These are phyloP conservation scores for Cyphellophora attinorum DNA, from an alignment of 2,329 filamentous ascomycete species.

Conservation along the genomic window DNA sequence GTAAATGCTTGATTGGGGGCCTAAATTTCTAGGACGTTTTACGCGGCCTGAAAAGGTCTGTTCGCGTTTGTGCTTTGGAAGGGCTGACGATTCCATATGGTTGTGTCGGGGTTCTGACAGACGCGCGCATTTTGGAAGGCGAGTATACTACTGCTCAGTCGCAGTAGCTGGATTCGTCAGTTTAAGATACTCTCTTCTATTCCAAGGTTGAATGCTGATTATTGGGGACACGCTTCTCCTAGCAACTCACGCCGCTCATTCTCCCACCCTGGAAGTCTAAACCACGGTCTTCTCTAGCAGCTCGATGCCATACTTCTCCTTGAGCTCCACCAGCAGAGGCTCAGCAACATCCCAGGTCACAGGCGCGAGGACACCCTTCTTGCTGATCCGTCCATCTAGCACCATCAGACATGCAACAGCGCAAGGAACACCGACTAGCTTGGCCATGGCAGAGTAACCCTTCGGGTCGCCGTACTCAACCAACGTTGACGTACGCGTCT, in stretches of 20 bases:
- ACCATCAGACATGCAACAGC: conserved; percentile 70
- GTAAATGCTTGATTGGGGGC: no score
- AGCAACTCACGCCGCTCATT: background rate
- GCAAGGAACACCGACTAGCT: conserved; percentile 67
- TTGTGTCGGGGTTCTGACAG: no score
- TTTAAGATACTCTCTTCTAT: no score
- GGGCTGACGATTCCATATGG: no score
- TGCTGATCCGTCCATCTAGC: conserved; percentile 60
- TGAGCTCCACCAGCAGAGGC: conserved; percentile 67
- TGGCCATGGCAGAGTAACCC: conserved; percentile 77
- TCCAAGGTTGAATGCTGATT: no score
- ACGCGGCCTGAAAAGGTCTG: no score
- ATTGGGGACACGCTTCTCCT: no score
- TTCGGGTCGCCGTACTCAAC: conserved; percentile 71
- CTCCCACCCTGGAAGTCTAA: conserved; percentile 1
- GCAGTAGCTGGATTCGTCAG: no score
- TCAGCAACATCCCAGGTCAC: conserved; percentile 62
- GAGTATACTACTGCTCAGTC: no score
- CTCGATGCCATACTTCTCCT: conserved; percentile 66
- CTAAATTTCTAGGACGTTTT: no score
- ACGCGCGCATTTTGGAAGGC: no score
- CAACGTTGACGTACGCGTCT: conserved; percentile 73
- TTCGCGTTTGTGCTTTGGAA: no score
- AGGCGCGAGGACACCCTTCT: conserved; percentile 68
- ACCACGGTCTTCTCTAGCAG: conserved; percentile 56